phyloP scores from a whole-genome alignment of 2,329 filamentous ascomycete genomes.

The Blastomyces parvus region DNA sequence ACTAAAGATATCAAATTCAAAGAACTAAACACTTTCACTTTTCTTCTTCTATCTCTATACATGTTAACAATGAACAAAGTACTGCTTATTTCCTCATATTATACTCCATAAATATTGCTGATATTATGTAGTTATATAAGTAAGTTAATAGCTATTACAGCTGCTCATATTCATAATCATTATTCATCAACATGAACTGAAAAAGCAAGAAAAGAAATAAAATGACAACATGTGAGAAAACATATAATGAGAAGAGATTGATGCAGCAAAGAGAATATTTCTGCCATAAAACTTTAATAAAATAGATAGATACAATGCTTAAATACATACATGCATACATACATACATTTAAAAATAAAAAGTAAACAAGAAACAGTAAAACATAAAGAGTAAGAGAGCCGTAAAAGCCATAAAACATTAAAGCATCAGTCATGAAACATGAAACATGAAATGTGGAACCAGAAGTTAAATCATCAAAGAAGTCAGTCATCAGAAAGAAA shows the following conservation, averaged over 20 bases:
- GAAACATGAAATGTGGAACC: slow-evolving; percentile 10
- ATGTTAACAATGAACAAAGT: too few relatives aligned
- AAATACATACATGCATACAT: background rate
- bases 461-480: background rate
- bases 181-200: background rate
- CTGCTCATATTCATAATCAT: background rate
- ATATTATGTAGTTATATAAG: too few relatives aligned
- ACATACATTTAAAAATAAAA: slow-evolving; percentile 12
- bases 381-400: slow-evolving; percentile 21
- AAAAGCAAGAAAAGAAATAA: background rate
- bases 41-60: too few relatives aligned
- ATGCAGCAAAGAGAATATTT: background rate
- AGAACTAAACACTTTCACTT: background rate
- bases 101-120: too few relatives aligned
- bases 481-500: background rate
- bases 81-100: too few relatives aligned
- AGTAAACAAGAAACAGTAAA: slow-evolving; percentile 10
- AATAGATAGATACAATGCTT: background rate
- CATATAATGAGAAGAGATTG: background rate
- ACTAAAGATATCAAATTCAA: slow-evolving; percentile 2
- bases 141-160: background rate
- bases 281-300: background rate
- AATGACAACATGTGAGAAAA: background rate
- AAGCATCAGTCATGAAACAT: slow-evolving; percentile 8
- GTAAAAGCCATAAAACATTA: slow-evolving; percentile 20